Evolutionary conservation across 495 filamentous ascomycete genomes (phyloP), one percentile per base, ranked within the genome.

Genomic region (Penicillium tannophilum): DNA sequence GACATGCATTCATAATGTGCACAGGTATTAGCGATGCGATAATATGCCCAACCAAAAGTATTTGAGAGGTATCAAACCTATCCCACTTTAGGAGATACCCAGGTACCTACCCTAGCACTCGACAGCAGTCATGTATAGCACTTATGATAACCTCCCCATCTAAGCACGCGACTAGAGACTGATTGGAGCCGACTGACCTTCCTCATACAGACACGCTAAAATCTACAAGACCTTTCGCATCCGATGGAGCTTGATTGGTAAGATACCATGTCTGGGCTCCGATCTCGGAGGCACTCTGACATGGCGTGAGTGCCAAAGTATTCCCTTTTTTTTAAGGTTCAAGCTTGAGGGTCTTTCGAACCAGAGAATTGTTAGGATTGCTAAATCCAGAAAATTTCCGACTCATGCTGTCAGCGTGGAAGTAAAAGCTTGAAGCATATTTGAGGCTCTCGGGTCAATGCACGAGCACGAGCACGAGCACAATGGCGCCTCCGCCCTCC

Each of bases 251-350:
- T 49, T 49, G 46, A 49, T 49, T 23, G 46, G 23, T 3, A 16
- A 12, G 24, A 52, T 10, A 39, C 35, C 24, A 43, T 54, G 43
- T 24, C 49, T 46, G 23, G 41, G 36, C 62, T 64, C 62, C 62
- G 62, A 64, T 56, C 55, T 64, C 62, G 59, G 63, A 65, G 63
- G 14, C 48, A n/a, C 42, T 52, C 33, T 8, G 20, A n/a, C 16
- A 39, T n/a, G 16, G 39, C 44, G 48, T 55, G 19, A 45, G 50
- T 58, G 51, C 46, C 57, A 54, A 54, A 60, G 50, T 26, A 1
- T 49, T 49, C 33, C 33, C 26, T 31, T 19, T 1, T 1, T 44
- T 59, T 54, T 19, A 55, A 56, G 28, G 45, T 63, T 59, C 41
- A 33, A 28, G 31, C 20, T 12, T 54, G 24, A 36, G 30, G 45